These are phyloP conservation scores for Xylariaceae sp. DNA, from an alignment of 2,329 filamentous ascomycete genomes.

Conservation along the genomic window DNA sequence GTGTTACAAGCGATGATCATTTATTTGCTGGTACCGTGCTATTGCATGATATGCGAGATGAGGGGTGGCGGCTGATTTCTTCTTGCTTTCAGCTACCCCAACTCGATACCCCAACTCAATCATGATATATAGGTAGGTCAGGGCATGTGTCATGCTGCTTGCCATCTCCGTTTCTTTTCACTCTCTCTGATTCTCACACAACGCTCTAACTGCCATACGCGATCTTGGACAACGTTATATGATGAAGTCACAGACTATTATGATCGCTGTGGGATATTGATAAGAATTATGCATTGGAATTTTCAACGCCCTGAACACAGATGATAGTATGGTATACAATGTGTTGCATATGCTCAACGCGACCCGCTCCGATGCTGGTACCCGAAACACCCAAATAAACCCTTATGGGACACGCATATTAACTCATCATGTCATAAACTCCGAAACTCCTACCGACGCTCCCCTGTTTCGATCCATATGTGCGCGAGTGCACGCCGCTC, in stretches of 20 bases:
- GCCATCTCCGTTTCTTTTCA: background rate
- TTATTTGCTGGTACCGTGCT: constrained; percentile 6
- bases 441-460: background rate
- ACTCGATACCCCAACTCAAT: too few relatives aligned
- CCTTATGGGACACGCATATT: constrained; percentile 4
- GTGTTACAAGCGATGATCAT: too few relatives aligned
- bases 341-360: background rate
- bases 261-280: too few relatives aligned
- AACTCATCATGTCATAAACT: constrained; percentile 2
- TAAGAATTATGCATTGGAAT: background rate
- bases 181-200: too few relatives aligned
- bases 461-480: background rate
- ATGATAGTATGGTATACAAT: background rate
- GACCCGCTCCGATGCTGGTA: background rate
- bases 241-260: too few relatives aligned
- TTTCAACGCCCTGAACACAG: background rate
- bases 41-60: constrained; percentile 8
- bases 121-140: constrained; percentile 2
- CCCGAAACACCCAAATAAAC: background rate
- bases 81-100: background rate
- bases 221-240: too few relatives aligned
- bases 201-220: too few relatives aligned
- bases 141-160: background rate
- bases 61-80: constrained; percentile 6
- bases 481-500: too few relatives aligned